Conservation (phyloP, 345 rosid genomes). For the Anastatica hierochuntica region DNA sequence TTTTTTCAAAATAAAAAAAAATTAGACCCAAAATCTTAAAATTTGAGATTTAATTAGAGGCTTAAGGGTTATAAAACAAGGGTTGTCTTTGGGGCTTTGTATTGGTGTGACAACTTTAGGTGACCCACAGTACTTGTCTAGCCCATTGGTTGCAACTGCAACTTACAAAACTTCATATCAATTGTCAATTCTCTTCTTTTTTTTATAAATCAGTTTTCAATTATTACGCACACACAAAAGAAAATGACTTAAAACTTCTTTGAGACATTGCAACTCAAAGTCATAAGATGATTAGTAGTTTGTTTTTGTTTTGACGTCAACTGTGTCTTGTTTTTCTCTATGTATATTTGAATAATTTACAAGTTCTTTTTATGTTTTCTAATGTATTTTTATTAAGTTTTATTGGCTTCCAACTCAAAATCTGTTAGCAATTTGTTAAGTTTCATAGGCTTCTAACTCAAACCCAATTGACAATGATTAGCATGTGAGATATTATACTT, state of each 20-base stretch:
- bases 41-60: neutral
- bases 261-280: constrained; percentile 2
- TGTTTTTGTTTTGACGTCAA: constrained; percentile 1
- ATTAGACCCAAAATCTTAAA: constrained; percentile 10
- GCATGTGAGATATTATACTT: no score
- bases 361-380: no score
- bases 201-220: no score
- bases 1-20: no score
- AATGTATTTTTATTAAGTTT: no score
- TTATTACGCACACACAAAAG: neutral
- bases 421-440: no score
- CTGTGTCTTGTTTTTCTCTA: no score
- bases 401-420: no score
- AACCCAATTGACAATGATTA: no score
- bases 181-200: neutral
- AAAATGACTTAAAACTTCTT: neutral
- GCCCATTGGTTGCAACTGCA: constrained; percentile 16
- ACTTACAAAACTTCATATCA: neutral
- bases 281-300: neutral
- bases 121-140: constrained; percentile 21
- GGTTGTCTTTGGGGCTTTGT: constrained; percentile 5
- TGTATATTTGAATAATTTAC: no score
- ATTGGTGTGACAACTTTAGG: constrained; percentile 19
- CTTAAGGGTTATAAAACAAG: constrained; percentile 4
- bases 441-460: no score